A percentile compares a stretch with the other conserved stretches of the same genome.
Conservation (phyloP, 306 rosid genomes). For the Prunus dulcis region DNA sequence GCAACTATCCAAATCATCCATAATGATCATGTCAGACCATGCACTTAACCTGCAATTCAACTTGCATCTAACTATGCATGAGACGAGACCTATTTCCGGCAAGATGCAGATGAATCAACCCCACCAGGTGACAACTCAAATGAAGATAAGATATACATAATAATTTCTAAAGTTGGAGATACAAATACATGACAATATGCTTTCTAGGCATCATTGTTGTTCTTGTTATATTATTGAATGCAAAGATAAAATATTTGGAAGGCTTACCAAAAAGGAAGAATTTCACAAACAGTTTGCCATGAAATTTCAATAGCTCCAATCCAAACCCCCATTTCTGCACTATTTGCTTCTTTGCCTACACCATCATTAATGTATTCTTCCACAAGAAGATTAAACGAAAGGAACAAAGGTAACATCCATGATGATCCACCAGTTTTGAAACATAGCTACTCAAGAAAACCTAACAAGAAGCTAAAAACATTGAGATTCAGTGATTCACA, state of each 20-base stretch:
- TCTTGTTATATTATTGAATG: neutral
- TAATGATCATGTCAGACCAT: neutral
- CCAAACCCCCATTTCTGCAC: conserved; percentile 20
- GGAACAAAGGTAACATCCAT: conserved; percentile 17
- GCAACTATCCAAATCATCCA: neutral
- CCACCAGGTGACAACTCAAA: neutral
- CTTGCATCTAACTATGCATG: neutral
- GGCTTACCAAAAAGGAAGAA: neutral
- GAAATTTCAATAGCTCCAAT: conserved; percentile 23
- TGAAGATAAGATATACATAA: too few relatives aligned
- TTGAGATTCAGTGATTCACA: conserved; percentile 4
- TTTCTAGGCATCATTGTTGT: neutral
- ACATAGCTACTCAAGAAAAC: conserved; percentile 1
- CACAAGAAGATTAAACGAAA: conserved; percentile 3
- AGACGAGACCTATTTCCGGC: neutral
- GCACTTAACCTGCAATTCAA: neutral
- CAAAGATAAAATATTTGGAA: neutral
- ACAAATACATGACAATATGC: neutral
- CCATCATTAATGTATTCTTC: conserved; percentile 3
- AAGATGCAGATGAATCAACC: conserved; percentile 4
- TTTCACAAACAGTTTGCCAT: conserved; percentile 19
- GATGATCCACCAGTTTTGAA: conserved; percentile 12
- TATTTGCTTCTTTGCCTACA: conserved; percentile 22
- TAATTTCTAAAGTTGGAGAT: neutral
- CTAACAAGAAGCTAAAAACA: conserved; percentile 11